Conservation (phyloP, 2,329 filamentous ascomycete genomes). For the Penicillium sp. region DNA sequence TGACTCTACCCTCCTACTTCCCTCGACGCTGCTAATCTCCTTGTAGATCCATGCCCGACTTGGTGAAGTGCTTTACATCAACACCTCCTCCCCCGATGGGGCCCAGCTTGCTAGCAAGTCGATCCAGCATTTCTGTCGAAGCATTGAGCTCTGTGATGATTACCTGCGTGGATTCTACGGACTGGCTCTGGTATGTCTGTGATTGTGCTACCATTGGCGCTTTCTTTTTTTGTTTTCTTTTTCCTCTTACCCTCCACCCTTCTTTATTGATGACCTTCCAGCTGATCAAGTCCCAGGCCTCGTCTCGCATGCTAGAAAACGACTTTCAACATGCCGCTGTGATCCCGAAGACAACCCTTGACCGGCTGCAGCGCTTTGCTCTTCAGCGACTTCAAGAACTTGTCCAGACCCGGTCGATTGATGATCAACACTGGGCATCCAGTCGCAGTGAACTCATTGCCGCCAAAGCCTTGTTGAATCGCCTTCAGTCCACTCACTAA, state of each 20-base stretch:
- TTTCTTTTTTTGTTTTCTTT: neutral
- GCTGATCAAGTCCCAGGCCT: conserved; percentile 23
- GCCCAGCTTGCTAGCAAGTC: conserved; percentile 66
- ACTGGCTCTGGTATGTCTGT: conserved; percentile 67
- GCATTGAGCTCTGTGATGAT: conserved; percentile 89
- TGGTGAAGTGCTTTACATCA: conserved; percentile 79
- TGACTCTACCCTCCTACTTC: conserved; percentile 32
- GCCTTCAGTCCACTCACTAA: conserved; percentile 13
- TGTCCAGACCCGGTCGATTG: conserved; percentile 33
- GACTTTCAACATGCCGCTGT: conserved; percentile 11
- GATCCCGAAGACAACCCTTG: conserved; percentile 24
- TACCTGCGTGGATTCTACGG: conserved; percentile 93
- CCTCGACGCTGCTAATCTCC: neutral
- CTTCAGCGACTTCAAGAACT: conserved; percentile 38
- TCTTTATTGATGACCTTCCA: neutral
- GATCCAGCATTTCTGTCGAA: conserved; percentile 81
- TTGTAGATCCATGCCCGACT: conserved; percentile 77
- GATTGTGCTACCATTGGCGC: neutral
- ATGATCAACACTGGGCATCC: conserved; percentile 30
- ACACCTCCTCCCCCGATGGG: conserved; percentile 41
- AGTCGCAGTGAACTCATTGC: conserved; percentile 43
- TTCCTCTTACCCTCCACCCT: neutral
- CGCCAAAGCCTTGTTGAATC: conserved; percentile 42
- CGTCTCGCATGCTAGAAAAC: conserved; percentile 26
- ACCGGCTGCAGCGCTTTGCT: conserved; percentile 38